Conservation (phyloP, 1,284 basidiomycete genomes). For the Rhodofomes roseus region DNA sequence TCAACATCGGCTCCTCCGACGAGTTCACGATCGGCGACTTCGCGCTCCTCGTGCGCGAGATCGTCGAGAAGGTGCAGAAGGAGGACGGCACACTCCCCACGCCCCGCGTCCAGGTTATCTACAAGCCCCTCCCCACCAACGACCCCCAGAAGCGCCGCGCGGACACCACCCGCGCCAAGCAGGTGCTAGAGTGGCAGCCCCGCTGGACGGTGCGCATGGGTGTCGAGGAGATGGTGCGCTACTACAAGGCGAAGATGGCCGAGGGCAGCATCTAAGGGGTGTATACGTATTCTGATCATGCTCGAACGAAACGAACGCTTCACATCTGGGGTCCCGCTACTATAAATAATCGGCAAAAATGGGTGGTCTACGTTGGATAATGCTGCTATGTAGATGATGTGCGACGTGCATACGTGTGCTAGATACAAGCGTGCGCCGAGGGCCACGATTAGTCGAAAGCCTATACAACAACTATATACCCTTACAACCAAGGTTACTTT, state of each 20-base stretch:
- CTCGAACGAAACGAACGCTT: neutral
- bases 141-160: slow-evolving; percentile 94
- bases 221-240: slow-evolving; percentile 90
- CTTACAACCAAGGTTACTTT: slow-evolving; percentile 5
- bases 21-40: slow-evolving; percentile 95
- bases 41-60: slow-evolving; percentile 83
- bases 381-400: neutral
- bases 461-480: slow-evolving; percentile 7
- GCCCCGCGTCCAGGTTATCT: slow-evolving; percentile 68
- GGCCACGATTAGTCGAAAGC: slow-evolving; percentile 2
- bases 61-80: slow-evolving; percentile 85
- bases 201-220: slow-evolving; percentile 88
- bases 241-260: slow-evolving; percentile 84
- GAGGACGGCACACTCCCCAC: slow-evolving; percentile 66
- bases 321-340: neutral
- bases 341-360: neutral
- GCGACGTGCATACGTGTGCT: neutral
- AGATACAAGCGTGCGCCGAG: slow-evolving; percentile 2
- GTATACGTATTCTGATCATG: neutral
- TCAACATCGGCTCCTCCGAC: slow-evolving; percentile 92
- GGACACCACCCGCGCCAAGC: slow-evolving; percentile 88
- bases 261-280: slow-evolving; percentile 65
- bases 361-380: slow-evolving; percentile 2
- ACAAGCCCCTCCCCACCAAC: slow-evolving; percentile 87
- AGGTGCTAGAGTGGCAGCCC: slow-evolving; percentile 89